Evolutionary conservation across 1,284 basidiomycete genomes (phyloP).

Genomic region (Cystobasidium slooffiae): DNA sequence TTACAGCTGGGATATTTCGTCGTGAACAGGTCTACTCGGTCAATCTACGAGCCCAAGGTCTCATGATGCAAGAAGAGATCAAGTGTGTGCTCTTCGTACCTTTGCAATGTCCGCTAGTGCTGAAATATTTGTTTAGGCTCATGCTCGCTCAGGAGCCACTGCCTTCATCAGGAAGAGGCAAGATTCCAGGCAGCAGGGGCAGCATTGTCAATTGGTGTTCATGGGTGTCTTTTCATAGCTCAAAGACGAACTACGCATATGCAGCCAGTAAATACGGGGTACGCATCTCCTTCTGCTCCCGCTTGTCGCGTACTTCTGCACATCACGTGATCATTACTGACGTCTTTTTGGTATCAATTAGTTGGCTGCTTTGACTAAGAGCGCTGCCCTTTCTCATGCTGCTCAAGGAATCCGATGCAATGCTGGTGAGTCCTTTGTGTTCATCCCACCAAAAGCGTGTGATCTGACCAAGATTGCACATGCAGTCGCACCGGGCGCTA

Average conservation of each 20-base stretch:
- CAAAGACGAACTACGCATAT: conserved; percentile 11
- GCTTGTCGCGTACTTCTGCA: neutral
- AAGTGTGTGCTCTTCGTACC: neutral
- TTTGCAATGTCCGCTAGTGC: neutral
- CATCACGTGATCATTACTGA: neutral
- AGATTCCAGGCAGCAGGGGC: conserved; percentile 15
- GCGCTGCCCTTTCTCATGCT: conserved; percentile 24
- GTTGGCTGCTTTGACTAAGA: conserved; percentile 19
- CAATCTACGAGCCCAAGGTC: conserved; percentile 23
- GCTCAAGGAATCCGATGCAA: conserved; percentile 36
- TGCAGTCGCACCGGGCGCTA: conserved; percentile 24
- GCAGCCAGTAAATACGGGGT: conserved; percentile 22
- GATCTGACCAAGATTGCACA: neutral
- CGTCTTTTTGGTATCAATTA: neutral
- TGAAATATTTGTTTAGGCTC: neutral
- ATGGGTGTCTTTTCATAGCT: conserved; percentile 32
- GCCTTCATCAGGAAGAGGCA: neutral
- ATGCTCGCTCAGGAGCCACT: conserved; percentile 33
- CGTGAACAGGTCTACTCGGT: conserved; percentile 12
- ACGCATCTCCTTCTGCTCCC: neutral
- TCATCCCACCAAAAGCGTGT: neutral
- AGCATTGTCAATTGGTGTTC: conserved; percentile 33
- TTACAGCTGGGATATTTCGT: too few relatives aligned
- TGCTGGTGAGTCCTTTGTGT: neutral
- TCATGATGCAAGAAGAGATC: conserved; percentile 32